phyloP scores from a whole-genome alignment of 148 eudicot genomes.

The Camellia sinensis region DNA sequence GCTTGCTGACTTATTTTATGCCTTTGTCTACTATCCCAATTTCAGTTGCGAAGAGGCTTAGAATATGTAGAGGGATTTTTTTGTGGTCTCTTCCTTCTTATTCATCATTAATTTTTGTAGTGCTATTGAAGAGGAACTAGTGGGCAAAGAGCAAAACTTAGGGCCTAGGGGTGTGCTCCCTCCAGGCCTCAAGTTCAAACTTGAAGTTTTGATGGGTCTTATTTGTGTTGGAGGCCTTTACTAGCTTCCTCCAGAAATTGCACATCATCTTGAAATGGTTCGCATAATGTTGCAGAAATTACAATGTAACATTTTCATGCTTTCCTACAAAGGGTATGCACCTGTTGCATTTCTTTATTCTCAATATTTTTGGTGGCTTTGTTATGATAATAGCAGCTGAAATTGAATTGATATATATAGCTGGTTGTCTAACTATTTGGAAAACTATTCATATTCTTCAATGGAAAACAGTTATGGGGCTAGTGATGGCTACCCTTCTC shows the following conservation, averaged over 20 bases:
- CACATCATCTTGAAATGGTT: slow-evolving; percentile 97
- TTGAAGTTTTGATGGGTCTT: neutral
- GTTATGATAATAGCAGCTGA: neutral
- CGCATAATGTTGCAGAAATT: slow-evolving; percentile 76
- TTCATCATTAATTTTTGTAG: too few species aligned
- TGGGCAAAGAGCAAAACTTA: too few species aligned
- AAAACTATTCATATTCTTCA: slow-evolving; percentile 12
- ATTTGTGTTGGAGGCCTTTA: slow-evolving; percentile 42
- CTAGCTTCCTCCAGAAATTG: slow-evolving; percentile 64
- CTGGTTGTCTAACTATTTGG: slow-evolving; percentile 4
- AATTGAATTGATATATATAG: neutral
- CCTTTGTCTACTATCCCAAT: too few species aligned
- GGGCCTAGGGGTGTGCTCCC: too few species aligned
- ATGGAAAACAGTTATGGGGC: slow-evolving; percentile 68
- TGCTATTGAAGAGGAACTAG: too few species aligned
- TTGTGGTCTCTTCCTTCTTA: too few species aligned
- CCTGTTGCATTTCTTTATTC: slow-evolving; percentile 3
- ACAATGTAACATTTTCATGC: slow-evolving; percentile 91
- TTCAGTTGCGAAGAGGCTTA: too few species aligned
- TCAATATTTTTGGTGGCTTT: neutral
- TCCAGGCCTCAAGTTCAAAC: too few species aligned
- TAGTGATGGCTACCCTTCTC: slow-evolving; percentile 95
- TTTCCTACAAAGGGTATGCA: slow-evolving; percentile 90
- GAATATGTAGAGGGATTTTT: too few species aligned
- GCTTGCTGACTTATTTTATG: too few species aligned